These are phyloP conservation scores for Leccinum uliginosum DNA, from an alignment of 768 basidiomycete genomes.

Conservation along the genomic window DNA sequence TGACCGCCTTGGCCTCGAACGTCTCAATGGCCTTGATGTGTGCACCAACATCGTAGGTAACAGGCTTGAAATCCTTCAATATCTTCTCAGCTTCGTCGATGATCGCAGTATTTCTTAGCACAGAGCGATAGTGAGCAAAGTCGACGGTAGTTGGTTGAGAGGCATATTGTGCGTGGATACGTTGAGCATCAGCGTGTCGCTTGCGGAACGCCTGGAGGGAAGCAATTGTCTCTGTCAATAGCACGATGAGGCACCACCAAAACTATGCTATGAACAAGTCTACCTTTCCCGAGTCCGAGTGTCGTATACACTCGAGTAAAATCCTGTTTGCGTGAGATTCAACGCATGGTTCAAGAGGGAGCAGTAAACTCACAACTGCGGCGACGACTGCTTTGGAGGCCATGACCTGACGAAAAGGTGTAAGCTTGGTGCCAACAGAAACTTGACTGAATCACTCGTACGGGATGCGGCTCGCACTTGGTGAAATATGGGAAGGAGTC, in stretches of 20 bases:
- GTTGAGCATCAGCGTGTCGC: constrained; percentile 86
- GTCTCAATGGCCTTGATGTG: constrained; percentile 95
- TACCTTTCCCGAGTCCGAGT: constrained; percentile 83
- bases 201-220: constrained; percentile 95
- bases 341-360: background rate
- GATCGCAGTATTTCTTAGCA: constrained; percentile 89
- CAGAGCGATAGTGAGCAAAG: constrained; percentile 84
- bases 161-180: constrained; percentile 57
- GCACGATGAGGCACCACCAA: background rate
- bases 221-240: constrained; percentile 73
- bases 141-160: constrained; percentile 81
- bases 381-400: constrained; percentile 68
- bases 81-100: constrained; percentile 92
- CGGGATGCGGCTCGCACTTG: constrained; percentile 13
- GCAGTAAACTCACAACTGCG: constrained; percentile 48
- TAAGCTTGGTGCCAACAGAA: background rate
- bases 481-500: constrained; percentile 7
- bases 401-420: constrained; percentile 38
- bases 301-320: constrained; percentile 80
- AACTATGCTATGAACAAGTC: background rate
- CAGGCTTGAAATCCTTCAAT: constrained; percentile 85
- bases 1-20: constrained; percentile 93
- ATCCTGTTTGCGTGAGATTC: constrained; percentile 48
- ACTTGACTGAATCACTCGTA: constrained; percentile 7
- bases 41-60: constrained; percentile 84